Base-by-base conservation (phyloP, 768 basidiomycete species). In the Mycena crocata region DNA sequence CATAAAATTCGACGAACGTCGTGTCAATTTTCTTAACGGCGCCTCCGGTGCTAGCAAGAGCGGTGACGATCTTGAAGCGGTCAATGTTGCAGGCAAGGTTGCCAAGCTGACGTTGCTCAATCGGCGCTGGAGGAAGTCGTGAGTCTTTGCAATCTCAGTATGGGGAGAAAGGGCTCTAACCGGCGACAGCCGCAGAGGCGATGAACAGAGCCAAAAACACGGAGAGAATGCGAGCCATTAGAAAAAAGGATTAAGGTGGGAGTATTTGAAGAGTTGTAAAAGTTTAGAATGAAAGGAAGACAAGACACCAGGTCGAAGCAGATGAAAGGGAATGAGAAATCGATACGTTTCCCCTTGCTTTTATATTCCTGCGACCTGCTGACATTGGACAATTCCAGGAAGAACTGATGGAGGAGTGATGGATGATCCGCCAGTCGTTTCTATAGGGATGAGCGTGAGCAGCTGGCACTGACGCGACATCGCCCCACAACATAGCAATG, bases 11-110 rank as follows among this genome's bases (percentile, higher is more conserved):
- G 31, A 68, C 71, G 42, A 31, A 71, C 71, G 57, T 63, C 40
- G 57, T 65, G 52, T 68, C 54, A 32, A 78, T 67, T 28, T 68
- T 71, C 40, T 66, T 57, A 23, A 76, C 71, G 17, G 74, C 74
- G 28, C 42, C 37, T 30, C 68, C 72, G 26, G 76, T 72, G 30
- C 56, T 51, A 1, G 70, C 72, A 31, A 77, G 76, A 30, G 65
- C 64, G 23, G 62, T 58, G 34, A 77, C 73, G 30, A 72, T 75
- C 35, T 74, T 71, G 30, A 72, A 55, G 28, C 75, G 75, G 42
- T 74, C 72, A 23, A 72, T 61, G 50, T 74, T 75, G 63, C 77
- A 77, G 17, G 54, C 3, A 24, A 67, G 7, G 32, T 35, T 44
- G 2, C 64, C 68, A 37, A 64, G 24, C 26, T 35, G 46, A 17